phyloP scores from a whole-genome alignment of 257 asterid genomes.

The Gentiana dahurica region DNA sequence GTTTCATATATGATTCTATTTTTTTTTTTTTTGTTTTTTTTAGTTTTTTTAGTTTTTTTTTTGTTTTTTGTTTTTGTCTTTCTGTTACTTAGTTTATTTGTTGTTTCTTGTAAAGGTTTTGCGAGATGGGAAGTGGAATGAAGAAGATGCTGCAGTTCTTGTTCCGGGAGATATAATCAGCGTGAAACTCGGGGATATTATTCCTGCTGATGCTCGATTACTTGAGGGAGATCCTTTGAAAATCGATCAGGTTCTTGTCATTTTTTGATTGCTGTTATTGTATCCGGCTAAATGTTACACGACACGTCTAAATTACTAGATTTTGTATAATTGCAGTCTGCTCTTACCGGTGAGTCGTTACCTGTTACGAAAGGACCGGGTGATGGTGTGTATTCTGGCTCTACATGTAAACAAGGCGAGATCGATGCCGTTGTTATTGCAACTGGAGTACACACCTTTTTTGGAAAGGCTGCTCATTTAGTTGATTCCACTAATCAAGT shows the following conservation, averaged over 20 bases:
- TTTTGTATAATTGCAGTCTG: slow-evolving; percentile 30
- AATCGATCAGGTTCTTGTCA: slow-evolving; percentile 47
- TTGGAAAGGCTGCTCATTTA: slow-evolving; percentile 86
- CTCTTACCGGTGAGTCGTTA: slow-evolving; percentile 75
- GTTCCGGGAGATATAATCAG: slow-evolving; percentile 80
- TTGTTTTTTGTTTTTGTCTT: no score
- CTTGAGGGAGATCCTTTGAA: slow-evolving; percentile 77
- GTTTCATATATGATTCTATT: slow-evolving; percentile 8
- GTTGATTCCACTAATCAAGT: slow-evolving; percentile 72
- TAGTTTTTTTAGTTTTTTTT: no score
- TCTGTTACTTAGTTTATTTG: no score
- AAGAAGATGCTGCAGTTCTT: slow-evolving; percentile 65
- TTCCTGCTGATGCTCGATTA: slow-evolving; percentile 81
- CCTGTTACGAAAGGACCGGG: slow-evolving; percentile 57
- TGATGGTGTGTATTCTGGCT: slow-evolving; percentile 61
- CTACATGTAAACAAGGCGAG: slow-evolving; percentile 91
- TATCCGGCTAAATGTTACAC: no score
- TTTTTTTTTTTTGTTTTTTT: no score
- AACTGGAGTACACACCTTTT: slow-evolving; percentile 77
- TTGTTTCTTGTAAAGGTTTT: slow-evolving; percentile 24
- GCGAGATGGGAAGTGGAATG: slow-evolving; percentile 68
- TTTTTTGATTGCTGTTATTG: no score
- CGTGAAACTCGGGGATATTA: slow-evolving; percentile 68
- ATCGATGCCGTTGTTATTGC: slow-evolving; percentile 77
- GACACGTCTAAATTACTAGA: no score